Conservation (phyloP, 345 rosid species). For the Gossypium arboreum region DNA sequence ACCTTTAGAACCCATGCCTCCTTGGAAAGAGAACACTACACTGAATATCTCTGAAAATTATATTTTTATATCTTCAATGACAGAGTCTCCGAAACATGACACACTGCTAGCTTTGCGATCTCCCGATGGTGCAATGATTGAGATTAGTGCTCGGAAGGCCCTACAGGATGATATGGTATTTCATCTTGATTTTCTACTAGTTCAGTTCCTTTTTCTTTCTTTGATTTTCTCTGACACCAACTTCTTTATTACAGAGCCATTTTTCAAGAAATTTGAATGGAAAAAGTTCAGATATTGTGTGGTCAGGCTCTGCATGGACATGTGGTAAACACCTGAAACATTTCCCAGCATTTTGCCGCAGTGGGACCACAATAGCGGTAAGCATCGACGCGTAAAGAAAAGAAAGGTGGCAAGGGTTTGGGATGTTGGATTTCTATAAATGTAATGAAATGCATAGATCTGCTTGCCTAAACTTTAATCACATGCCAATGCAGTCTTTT, state of each 20-base stretch:
- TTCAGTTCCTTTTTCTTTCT: conserved; percentile 14
- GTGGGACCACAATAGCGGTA: conserved; percentile 77
- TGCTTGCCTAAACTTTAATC: neutral
- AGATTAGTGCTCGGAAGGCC: conserved; percentile 35
- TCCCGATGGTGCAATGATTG: conserved; percentile 40
- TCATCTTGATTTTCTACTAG: conserved; percentile 14
- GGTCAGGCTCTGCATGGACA: conserved; percentile 85
- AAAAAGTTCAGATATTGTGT: conserved; percentile 63
- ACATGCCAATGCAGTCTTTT: neutral
- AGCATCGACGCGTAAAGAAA: conserved; percentile 23
- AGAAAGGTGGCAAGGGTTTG: neutral
- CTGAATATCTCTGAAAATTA: neutral
- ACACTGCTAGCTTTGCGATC: conserved; percentile 41
- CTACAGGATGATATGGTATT: conserved; percentile 38
- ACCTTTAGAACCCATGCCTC: neutral
- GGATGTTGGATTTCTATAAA: neutral
- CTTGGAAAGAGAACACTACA: neutral
- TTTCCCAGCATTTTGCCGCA: conserved; percentile 80
- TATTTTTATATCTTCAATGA: conserved; percentile 16
- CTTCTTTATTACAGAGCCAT: conserved; percentile 41
- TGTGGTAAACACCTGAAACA: conserved; percentile 95
- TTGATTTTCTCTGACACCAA: conserved; percentile 15
- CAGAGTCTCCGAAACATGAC: conserved; percentile 61
- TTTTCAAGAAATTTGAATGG: conserved; percentile 47
- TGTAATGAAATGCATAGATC: neutral